Evolutionary conservation across 352 stramenopile genomes (phyloP), one percentile per base, ranked within the genome.

Genomic region (Phytophthora europaea): DNA sequence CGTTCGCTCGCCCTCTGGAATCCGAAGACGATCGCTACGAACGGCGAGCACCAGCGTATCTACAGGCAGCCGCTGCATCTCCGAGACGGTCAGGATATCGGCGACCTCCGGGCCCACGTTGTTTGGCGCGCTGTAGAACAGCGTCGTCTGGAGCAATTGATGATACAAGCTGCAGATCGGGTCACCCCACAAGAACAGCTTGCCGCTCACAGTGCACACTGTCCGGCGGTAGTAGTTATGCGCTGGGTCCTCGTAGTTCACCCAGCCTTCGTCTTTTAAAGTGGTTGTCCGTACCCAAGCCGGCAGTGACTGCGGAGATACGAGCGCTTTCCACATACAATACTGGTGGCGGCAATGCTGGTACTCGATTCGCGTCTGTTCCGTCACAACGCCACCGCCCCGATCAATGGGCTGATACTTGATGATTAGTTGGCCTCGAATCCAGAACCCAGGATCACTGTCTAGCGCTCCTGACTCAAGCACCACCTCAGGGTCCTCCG

Each of bases 141-240:
- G 61, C 34, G 83, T 87, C 40, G 73, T 79, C 18, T 80, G 59
- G 13, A 89, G 69, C 22, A 94, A 33, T 56, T 84, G 88, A 65
- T 94, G 84, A 38, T 90, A 90, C 59, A 89, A 40, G 33, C 86
- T 90, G 68, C 83, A 90, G 36, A 92, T 60, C 9, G 69, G 74
- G 51, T 92, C 78, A 22, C 80, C 75, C 84, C 83, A 92, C 12
- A 84, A 50, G 40, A 78, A 77, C 23, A 75, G n/a, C 18, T 75
- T 77, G 47, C 75, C 72, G 38, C 54, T 69, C 13, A 82, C 63
- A 4, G 53, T 75, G 9, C 70, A 76, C 26, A 78, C 22, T 34
- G 70, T 81, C 18, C 59, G 53, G 23, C 65, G 65, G 48, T 74
- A 74, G 55, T 74, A 78, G 38, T 74, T 78, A 28, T 71, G 34